Evolutionary conservation across 1,284 basidiomycete genomes (phyloP), one percentile per base, ranked within the genome.

Genomic region (Cryptococcus sp.): DNA sequence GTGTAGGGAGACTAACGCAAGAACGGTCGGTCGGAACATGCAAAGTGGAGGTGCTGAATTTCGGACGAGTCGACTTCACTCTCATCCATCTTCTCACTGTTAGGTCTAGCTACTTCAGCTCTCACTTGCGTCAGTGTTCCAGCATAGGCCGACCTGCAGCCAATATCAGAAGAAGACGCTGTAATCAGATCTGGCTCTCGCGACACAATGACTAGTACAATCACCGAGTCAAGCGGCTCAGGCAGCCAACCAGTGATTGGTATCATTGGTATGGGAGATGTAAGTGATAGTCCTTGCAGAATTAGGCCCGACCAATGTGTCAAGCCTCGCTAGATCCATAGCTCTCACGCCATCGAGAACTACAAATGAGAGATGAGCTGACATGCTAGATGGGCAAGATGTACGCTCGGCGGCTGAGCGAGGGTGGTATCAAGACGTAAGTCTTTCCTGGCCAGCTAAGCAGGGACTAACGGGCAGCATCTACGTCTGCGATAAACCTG

Each of bases 401-500:
- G 86, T 98, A 98, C 72, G 91, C 92, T 0, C 81, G 81, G 36
- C 75, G 80, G 39, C 78, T 98, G 32, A 82, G 83, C 7, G 78
- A 79, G 9, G 90, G 85, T 2, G 92, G 91, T 1, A 91, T 88
- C 84, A 83, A 85, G 77, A 87, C 85, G 91, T 91, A 59, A 62
- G 81, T 70, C 40, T 36, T 21, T 37, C 13, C 63, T 31, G 47
- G 37, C 28, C 1, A 25, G 2, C 28, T 25, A 5, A 28, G 28
- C 11, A 4, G 4, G 46, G n/a, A 11, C 19, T 48, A 47, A 41
- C 23, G 24, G 10, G 9, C 53, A 89, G 90, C 69, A 91, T 98
- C 47, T 83, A 90, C 70, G 91, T 98, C 7, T 98, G 94, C 70
- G 94, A 98, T 74, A 76, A 84, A 9, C 88, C 91, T 1, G 82